phyloP scores from a whole-genome alignment of 192 early-diverging fungal species.

The Coemansia erecta region DNA sequence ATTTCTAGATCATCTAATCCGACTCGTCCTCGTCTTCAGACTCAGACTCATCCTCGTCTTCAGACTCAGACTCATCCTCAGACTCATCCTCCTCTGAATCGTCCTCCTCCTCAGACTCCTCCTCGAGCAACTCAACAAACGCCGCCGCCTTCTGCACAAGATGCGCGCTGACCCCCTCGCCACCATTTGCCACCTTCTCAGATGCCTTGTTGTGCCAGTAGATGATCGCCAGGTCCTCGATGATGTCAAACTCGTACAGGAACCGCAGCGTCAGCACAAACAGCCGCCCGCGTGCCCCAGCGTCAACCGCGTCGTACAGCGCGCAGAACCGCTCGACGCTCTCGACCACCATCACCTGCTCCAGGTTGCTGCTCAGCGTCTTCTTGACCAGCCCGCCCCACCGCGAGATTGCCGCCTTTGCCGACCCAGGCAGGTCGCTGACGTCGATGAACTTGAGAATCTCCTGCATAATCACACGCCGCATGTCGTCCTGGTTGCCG shows the following conservation, averaged over 20 bases:
- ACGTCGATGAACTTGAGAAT: slow-evolving; percentile 65
- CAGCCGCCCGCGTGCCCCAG: slow-evolving; percentile 49
- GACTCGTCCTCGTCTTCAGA: too few relatives aligned
- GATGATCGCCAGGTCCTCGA: slow-evolving; percentile 78
- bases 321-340: slow-evolving; percentile 58
- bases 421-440: slow-evolving; percentile 39
- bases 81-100: slow-evolving; percentile 33
- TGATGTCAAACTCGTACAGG: slow-evolving; percentile 77
- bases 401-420: slow-evolving; percentile 50
- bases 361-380: slow-evolving; percentile 63
- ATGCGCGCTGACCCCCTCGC: slow-evolving; percentile 40
- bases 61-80: not conserved
- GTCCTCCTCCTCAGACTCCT: slow-evolving; percentile 70
- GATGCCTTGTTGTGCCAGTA: slow-evolving; percentile 66
- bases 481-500: slow-evolving; percentile 75
- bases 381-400: slow-evolving; percentile 72
- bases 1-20: too few relatives aligned
- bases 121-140: slow-evolving; percentile 69
- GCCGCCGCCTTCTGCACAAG: slow-evolving; percentile 58
- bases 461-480: slow-evolving; percentile 68
- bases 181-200: slow-evolving; percentile 29
- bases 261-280: slow-evolving; percentile 61
- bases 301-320: slow-evolving; percentile 17
- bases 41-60: too few relatives aligned
- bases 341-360: slow-evolving; percentile 71